Conservation (phyloP, 805 yeast species). For the Sugiyamaella mastotermitis region DNA sequence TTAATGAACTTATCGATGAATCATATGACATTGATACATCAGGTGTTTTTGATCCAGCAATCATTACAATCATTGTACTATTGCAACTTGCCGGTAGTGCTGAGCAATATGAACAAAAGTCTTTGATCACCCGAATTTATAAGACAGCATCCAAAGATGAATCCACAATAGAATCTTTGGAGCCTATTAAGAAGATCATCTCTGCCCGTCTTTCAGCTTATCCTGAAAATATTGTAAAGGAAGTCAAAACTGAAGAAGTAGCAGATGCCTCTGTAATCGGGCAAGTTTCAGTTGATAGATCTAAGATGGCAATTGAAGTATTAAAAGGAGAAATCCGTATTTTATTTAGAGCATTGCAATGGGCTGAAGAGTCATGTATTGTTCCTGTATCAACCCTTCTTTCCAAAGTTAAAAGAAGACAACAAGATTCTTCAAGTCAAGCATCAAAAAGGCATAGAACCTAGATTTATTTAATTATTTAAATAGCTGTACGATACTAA, state of each 20-base stretch:
- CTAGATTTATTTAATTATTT: too few relatives aligned
- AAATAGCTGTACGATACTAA: too few relatives aligned
- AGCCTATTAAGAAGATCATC: slow-evolving; percentile 13
- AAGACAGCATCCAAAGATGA: slow-evolving; percentile 13
- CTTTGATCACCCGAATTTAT: slow-evolving; percentile 9
- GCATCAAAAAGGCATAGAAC: not conserved
- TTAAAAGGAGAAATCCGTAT: slow-evolving; percentile 24
- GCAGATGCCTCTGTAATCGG: slow-evolving; percentile 1
- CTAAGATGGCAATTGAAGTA: slow-evolving; percentile 24
- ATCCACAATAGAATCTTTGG: slow-evolving; percentile 12
- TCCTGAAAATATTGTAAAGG: slow-evolving; percentile 8
- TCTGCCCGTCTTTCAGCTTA: slow-evolving; percentile 19
- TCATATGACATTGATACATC: slow-evolving; percentile 18
- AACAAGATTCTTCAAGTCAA: not conserved
- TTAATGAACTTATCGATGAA: slow-evolving; percentile 20
- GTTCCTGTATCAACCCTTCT: not conserved
- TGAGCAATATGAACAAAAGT: slow-evolving; percentile 8
- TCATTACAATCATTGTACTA: slow-evolving; percentile 9
- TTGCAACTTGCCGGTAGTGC: slow-evolving; percentile 7
- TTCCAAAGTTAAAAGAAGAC: not conserved
- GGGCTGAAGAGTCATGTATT: slow-evolving; percentile 15
- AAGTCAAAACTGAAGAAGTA: not conserved
- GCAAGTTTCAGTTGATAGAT: slow-evolving; percentile 11
- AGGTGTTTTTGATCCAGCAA: slow-evolving; percentile 18
- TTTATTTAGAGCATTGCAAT: slow-evolving; percentile 20